Evolutionary conservation across 805 yeast genomes (phyloP), one percentile per base, ranked within the genome.

Genomic region (Candida patagonica): DNA sequence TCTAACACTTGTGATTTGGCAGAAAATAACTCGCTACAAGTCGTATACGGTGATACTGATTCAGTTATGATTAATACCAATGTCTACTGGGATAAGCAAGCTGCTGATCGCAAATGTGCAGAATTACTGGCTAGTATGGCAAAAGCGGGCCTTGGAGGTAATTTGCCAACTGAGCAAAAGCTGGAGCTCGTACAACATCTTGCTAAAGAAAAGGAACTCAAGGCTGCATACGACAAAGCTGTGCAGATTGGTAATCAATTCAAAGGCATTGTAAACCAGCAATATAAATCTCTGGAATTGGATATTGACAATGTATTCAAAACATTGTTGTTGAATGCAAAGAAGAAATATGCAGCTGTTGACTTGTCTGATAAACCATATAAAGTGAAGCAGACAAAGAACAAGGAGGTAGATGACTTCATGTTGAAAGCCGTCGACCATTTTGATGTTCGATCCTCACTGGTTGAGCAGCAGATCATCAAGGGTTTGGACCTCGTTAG

Each of bases 11-110:
- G 94, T 58, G 94, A 83, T 53, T 67, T 92, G 45, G 98, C 97
- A 0, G 97, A 89, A 59, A 71, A 79, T 41, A 68, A 82, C 52
- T 81, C 81, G 0, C 68, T 92, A 43, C 68, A 85, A 41, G 97
- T 94, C 36, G 85, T 92, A 10, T 92, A 92, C 56, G 98, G 98
- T 69, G 98, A 92, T 65, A 92, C 98, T 0, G 98, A 92, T 67
- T 92, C 98, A 26, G 96, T 92, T 39, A 92, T 92, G 98, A 86
- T 92, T 57, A 94, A 89, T 60, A 86, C 97, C 2, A 87, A 87
- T 22, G 78, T 76, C 33, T n/a, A 22, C 10, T 33, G 37, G 37
- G 37, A 22, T 23, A 23, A 19, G 3, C 10, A 15, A 9, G 37
- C 37, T 23, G 24, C 10, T n/a, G 37, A 33, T n/a, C 13, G 24